phyloP scores from a whole-genome alignment of 176 grass and related monocot genomes.

The Areca catechu region DNA sequence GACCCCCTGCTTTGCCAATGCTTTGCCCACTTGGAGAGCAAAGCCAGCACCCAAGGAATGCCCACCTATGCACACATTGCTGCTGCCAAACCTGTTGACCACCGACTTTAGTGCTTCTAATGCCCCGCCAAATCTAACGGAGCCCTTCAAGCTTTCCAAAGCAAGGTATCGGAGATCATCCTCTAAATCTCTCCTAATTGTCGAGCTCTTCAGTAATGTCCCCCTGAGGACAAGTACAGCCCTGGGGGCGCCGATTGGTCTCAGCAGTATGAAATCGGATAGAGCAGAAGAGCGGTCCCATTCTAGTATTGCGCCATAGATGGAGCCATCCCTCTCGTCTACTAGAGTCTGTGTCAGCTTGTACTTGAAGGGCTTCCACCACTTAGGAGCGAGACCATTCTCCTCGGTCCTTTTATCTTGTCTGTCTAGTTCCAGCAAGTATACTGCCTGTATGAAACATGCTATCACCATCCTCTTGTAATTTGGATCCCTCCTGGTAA shows the following conservation, averaged over 20 bases:
- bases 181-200: slow-evolving; percentile 61
- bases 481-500: slow-evolving; percentile 57
- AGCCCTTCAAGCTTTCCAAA: slow-evolving; percentile 56
- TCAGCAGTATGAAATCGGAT: slow-evolving; percentile 43
- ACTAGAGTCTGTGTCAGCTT: slow-evolving; percentile 47
- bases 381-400: slow-evolving; percentile 52
- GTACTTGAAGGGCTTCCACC: slow-evolving; percentile 88
- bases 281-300: slow-evolving; percentile 61
- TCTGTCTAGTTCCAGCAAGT: slow-evolving; percentile 73
- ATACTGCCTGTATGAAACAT: slow-evolving; percentile 61
- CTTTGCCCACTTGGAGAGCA: slow-evolving; percentile 63
- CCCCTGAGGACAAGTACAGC: slow-evolving; percentile 55
- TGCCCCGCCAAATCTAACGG: slow-evolving; percentile 66
- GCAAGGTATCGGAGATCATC: slow-evolving; percentile 71
- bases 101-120: slow-evolving; percentile 37
- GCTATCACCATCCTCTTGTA: slow-evolving; percentile 73
- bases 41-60: slow-evolving; percentile 69
- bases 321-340: slow-evolving; percentile 64
- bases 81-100: slow-evolving; percentile 40
- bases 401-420: slow-evolving; percentile 42
- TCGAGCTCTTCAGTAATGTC: slow-evolving; percentile 50
- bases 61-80: slow-evolving; percentile 58
- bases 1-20: slow-evolving; percentile 49
- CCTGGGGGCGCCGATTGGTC: slow-evolving; percentile 64
- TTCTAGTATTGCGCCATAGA: slow-evolving; percentile 64